Conservation (phyloP, 108 stramenopile genomes). For the Cyclotella kingstonii region DNA sequence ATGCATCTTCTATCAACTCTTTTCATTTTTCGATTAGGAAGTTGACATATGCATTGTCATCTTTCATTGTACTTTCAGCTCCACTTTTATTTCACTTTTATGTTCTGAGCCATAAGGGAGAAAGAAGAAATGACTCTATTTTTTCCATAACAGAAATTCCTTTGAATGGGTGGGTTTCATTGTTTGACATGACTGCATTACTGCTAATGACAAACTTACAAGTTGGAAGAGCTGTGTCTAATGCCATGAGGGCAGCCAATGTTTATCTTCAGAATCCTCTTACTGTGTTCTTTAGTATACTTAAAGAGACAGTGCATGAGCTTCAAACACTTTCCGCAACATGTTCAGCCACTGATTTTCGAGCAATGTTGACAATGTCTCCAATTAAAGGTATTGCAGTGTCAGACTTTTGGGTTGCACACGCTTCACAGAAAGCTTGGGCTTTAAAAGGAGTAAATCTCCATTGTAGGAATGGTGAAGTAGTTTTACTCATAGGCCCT, state of each 20-base stretch:
- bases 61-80: conserved; percentile 25
- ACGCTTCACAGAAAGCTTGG: conserved; percentile 51
- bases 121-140: conserved; percentile 15
- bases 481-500: conserved; percentile 71
- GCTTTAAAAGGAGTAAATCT: conserved; percentile 76
- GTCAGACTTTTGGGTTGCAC: conserved; percentile 77
- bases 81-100: conserved; percentile 36
- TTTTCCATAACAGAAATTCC: conserved; percentile 12
- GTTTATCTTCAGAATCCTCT: conserved; percentile 23
- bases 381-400: conserved; percentile 69
- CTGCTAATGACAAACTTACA: conserved; percentile 50
- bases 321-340: conserved; percentile 31
- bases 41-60: conserved; percentile 40
- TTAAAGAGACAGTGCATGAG: conserved; percentile 50
- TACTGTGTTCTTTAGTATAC: conserved; percentile 42
- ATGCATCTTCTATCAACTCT: not conserved
- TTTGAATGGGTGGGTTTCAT: conserved; percentile 46
- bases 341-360: conserved; percentile 40
- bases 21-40: conserved; percentile 33
- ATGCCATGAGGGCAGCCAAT: conserved; percentile 32
- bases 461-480: conserved; percentile 68
- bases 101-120: conserved; percentile 1
- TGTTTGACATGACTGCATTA: conserved; percentile 57
- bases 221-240: conserved; percentile 38
- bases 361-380: conserved; percentile 61